Percentiles rank a stretch among this genome's conserved stretches.
Evolutionary conservation across 257 asterid genomes (phyloP).

Genomic region (Leptodermis oblonga): DNA sequence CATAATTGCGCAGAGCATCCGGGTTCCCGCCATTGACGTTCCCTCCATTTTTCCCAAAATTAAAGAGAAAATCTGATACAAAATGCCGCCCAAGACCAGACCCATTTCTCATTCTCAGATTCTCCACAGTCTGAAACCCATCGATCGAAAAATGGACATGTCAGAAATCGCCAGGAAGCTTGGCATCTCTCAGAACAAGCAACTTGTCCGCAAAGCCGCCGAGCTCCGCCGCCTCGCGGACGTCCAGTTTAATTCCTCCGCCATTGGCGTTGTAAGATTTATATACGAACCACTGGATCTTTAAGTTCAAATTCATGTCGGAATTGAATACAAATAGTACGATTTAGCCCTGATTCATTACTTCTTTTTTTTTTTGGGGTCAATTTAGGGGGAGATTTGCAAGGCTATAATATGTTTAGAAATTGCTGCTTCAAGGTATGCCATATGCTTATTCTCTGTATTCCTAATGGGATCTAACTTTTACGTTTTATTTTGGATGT

Average conservation of each 20-base stretch:
- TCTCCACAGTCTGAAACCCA: neutral
- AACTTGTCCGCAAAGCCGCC: constrained; percentile 68
- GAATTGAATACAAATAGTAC: too few species aligned
- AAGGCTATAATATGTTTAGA: constrained; percentile 92
- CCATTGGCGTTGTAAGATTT: constrained; percentile 71
- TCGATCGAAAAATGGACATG: constrained; percentile 47
- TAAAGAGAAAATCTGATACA: neutral
- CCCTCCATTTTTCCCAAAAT: constrained; percentile 11
- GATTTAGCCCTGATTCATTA: neutral
- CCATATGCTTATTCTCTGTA: neutral
- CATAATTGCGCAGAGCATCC: constrained; percentile 5
- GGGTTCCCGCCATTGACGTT: constrained; percentile 59
- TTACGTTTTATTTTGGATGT: neutral
- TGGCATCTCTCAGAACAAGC: constrained; percentile 58
- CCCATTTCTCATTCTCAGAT: neutral
- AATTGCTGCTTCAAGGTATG: constrained; percentile 79
- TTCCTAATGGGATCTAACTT: neutral
- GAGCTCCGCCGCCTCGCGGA: constrained; percentile 97
- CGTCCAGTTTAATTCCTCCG: constrained; percentile 77
- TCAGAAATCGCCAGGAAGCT: constrained; percentile 62
- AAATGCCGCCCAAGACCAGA: constrained; percentile 6
- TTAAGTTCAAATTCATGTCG: neutral
- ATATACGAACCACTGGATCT: neutral
- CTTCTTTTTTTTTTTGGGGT: constrained; percentile 9
- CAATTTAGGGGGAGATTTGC: constrained; percentile 80